Conservation (phyloP, 2,329 filamentous ascomycete genomes). For the Fusarium buharicum region DNA sequence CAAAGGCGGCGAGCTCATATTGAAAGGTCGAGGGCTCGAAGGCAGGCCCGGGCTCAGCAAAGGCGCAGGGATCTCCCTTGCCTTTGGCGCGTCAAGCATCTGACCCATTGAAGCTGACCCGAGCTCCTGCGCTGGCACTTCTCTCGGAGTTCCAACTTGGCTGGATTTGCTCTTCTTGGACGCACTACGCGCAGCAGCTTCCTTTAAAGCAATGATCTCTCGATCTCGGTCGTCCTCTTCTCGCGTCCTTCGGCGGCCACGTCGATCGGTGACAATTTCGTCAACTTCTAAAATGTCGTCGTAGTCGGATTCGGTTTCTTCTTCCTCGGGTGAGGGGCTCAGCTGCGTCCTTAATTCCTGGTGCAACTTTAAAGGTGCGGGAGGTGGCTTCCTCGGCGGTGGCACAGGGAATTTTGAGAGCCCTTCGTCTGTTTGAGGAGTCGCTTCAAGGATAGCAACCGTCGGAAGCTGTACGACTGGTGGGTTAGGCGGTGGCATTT, state of each 20-base stretch:
- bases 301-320: constrained; percentile 81
- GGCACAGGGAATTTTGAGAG: constrained; percentile 65
- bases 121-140: constrained; percentile 50
- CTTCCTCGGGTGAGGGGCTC: constrained; percentile 59
- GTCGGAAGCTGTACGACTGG: constrained; percentile 54
- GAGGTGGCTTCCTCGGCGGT: constrained; percentile 81
- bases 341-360: constrained; percentile 41
- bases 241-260: constrained; percentile 84
- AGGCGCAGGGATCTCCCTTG: constrained; percentile 52
- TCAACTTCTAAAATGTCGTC: constrained; percentile 79
- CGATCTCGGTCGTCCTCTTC: constrained; percentile 87
- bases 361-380: constrained; percentile 80
- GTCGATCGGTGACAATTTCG: constrained; percentile 67
- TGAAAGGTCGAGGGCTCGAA: constrained; percentile 67
- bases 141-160: constrained; percentile 44
- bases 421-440: constrained; percentile 57
- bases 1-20: constrained; percentile 72
- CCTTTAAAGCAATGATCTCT: constrained; percentile 72
- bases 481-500: constrained; percentile 62
- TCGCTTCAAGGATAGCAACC: constrained; percentile 57
- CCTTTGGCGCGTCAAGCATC: constrained; percentile 56
- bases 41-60: constrained; percentile 70
- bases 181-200: constrained; percentile 75
- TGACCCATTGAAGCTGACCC: constrained; percentile 64
- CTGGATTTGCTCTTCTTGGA: constrained; percentile 76